Evolutionary conservation across 1,284 basidiomycete species (phyloP).

Genomic region (Heterobasidion irregulare): DNA sequence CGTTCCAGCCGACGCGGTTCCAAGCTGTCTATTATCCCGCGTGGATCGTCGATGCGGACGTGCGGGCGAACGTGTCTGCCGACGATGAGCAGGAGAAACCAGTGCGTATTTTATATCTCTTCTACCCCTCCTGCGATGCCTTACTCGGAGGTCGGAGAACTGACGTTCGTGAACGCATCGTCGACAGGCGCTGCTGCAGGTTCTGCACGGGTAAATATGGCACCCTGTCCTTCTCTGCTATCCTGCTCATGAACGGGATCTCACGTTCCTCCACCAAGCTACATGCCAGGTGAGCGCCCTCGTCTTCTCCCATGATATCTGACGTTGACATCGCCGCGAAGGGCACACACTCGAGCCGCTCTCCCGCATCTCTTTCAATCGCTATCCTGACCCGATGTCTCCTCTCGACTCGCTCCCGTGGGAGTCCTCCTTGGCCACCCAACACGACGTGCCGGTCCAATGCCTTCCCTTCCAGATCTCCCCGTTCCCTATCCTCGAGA

Average conservation of each 20-base stretch:
- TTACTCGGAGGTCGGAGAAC: not conserved
- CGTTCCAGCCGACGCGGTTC: constrained; percentile 21
- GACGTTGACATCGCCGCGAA: constrained; percentile 2
- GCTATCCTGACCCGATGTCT: constrained; percentile 2
- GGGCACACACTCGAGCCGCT: constrained; percentile 21
- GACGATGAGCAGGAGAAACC: not conserved
- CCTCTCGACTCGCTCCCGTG: not conserved
- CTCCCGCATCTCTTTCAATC: constrained; percentile 19
- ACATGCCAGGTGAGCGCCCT: not conserved
- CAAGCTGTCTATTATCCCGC: constrained; percentile 50
- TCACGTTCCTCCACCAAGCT: not conserved
- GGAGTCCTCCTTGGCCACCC: constrained; percentile 15
- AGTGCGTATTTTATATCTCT: not conserved
- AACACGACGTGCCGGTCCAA: constrained; percentile 17
- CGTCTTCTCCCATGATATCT: not conserved
- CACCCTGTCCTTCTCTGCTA: not conserved
- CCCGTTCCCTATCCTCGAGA: not conserved
- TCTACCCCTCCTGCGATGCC: not conserved
- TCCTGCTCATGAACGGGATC: not conserved
- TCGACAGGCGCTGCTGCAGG: not conserved
- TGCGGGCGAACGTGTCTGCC: constrained; percentile 23
- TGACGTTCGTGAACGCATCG: not conserved
- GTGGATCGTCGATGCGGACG: constrained; percentile 51
- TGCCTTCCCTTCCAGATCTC: not conserved
- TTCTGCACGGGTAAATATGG: not conserved